Evolutionary conservation across 768 basidiomycete genomes (phyloP).

Genomic region (Mycena crocata): DNA sequence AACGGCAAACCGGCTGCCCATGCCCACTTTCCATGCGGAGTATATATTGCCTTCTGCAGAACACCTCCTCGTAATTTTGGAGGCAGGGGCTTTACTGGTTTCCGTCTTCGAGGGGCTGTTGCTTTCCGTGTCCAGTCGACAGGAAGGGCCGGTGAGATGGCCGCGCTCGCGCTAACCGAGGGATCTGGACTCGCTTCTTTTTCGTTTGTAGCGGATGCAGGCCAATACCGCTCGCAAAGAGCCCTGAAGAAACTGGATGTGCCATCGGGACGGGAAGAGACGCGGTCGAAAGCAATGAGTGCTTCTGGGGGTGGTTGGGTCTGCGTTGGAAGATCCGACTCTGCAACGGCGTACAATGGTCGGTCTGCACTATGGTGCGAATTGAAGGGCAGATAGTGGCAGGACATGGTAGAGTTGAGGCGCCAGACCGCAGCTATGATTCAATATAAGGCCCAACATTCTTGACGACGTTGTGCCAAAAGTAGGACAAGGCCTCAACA

Average conservation of each 20-base stretch:
- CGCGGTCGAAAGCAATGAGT: constrained; percentile 1
- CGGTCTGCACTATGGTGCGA: constrained; percentile 3
- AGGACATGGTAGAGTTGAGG: constrained; percentile 8
- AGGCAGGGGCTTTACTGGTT: constrained; percentile 6
- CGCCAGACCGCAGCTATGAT: background rate
- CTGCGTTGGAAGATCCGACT: background rate
- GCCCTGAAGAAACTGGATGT: constrained; percentile 19
- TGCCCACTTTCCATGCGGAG: constrained; percentile 35
- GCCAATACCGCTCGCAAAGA: constrained; percentile 19
- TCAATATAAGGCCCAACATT: constrained; percentile 3
- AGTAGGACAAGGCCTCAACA: constrained; percentile 19
- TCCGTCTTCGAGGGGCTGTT: background rate
- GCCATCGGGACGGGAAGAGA: constrained; percentile 12
- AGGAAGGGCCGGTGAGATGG: constrained; percentile 1
- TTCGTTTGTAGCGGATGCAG: background rate
- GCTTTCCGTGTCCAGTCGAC: constrained; percentile 22
- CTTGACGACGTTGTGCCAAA: constrained; percentile 25
- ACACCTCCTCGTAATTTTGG: constrained; percentile 1
- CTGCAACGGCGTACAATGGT: constrained; percentile 15
- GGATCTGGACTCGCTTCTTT: too few species aligned
- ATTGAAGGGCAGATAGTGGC: constrained; percentile 9
- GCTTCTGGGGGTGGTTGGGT: background rate
- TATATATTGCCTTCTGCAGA: constrained; percentile 28
- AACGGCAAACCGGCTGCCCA: constrained; percentile 31
- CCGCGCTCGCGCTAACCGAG: too few species aligned